A percentile compares a stretch with the other conserved stretches of the same genome.
These are phyloP conservation scores for Amphibolis antarctica DNA, from an alignment of 106 monocot genomes.

Conservation along the genomic window DNA sequence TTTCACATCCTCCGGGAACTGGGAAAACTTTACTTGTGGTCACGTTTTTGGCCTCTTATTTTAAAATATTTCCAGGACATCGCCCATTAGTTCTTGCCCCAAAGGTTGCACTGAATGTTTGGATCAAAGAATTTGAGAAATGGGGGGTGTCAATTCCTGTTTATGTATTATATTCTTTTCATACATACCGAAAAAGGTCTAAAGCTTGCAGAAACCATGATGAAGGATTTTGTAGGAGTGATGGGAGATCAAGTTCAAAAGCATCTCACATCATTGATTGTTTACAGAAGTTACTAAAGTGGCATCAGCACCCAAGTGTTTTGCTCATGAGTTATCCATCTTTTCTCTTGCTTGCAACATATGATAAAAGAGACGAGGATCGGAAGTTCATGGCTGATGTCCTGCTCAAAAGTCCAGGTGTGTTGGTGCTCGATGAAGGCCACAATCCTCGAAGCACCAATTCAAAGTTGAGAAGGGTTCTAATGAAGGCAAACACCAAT, in stretches of 20 bases:
- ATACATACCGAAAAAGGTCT: constrained; percentile 18
- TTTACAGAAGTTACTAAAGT: constrained; percentile 41
- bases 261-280: constrained; percentile 33
- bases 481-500: constrained; percentile 65
- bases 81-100: constrained; percentile 65
- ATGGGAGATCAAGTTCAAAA: constrained; percentile 27
- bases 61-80: constrained; percentile 37
- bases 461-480: constrained; percentile 44
- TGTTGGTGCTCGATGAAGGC: constrained; percentile 71
- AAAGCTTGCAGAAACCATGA: constrained; percentile 5
- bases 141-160: constrained; percentile 55
- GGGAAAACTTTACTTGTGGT: constrained; percentile 67
- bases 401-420: constrained; percentile 43
- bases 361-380: constrained; percentile 21
- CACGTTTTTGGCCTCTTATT: constrained; percentile 49
- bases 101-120: constrained; percentile 44
- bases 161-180: constrained; percentile 29
- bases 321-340: constrained; percentile 64
- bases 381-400: constrained; percentile 33
- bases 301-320: constrained; percentile 52
- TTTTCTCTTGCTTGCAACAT: constrained; percentile 29
- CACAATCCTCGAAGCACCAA: constrained; percentile 68
- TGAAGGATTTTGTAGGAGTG: not conserved
- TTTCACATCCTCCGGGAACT: constrained; percentile 70
- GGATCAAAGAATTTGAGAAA: constrained; percentile 59